These are phyloP conservation scores for Xanthoconium separans DNA, from an alignment of 1,284 basidiomycete genomes.

Conservation along the genomic window DNA sequence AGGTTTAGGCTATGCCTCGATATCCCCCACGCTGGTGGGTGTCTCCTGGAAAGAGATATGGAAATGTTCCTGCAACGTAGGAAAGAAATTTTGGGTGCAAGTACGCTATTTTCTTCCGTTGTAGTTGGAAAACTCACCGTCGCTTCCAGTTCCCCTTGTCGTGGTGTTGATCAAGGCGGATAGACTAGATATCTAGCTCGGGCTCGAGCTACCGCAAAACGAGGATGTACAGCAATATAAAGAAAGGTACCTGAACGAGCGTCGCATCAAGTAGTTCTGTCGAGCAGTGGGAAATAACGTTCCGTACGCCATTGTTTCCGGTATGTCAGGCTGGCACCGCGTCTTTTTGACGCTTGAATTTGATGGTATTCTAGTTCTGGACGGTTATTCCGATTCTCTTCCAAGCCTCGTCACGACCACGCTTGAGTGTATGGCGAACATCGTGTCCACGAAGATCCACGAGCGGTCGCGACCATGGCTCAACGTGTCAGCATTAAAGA, in stretches of 20 bases:
- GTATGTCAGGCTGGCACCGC: neutral
- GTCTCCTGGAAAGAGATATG: constrained; percentile 9
- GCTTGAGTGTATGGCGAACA: constrained; percentile 2
- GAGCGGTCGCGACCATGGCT: constrained; percentile 9
- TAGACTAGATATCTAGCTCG: constrained; percentile 1
- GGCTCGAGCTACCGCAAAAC: neutral
- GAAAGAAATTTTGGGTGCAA: constrained; percentile 9
- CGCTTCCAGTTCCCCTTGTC: constrained; percentile 13
- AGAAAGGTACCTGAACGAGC: neutral
- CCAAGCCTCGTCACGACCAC: constrained; percentile 5
- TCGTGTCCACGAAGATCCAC: constrained; percentile 1
- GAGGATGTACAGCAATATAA: neutral
- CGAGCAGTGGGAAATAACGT: neutral
- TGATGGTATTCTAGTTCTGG: constrained; percentile 1
- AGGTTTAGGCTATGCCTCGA: constrained; percentile 17
- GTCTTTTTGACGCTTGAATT: neutral
- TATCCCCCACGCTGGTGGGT: constrained; percentile 11
- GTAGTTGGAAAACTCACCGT: neutral
- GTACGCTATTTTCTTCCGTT: neutral
- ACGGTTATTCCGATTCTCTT: constrained; percentile 1
- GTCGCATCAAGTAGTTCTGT: constrained; percentile 2
- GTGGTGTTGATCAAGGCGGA: constrained; percentile 19
- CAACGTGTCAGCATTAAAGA: constrained; percentile 21
- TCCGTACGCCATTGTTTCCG: constrained; percentile 6
- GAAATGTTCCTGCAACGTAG: constrained; percentile 12